Evolutionary conservation across 1,284 basidiomycete species (phyloP).

Genomic region (Caloboletus firmus): DNA sequence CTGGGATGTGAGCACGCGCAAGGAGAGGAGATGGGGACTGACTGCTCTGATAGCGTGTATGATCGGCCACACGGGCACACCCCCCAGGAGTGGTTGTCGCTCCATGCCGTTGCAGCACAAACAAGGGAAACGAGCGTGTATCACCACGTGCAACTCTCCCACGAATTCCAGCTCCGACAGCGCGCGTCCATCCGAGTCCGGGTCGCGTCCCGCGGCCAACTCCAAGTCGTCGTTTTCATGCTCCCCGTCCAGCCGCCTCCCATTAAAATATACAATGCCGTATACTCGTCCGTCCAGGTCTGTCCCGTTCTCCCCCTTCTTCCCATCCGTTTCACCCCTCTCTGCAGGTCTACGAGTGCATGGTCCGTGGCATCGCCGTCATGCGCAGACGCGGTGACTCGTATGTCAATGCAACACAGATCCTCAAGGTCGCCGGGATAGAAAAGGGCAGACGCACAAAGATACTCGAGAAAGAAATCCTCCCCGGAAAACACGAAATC

Average conservation of each 20-base stretch:
- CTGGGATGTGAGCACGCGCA: not conserved
- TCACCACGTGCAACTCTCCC: slow-evolving; percentile 6
- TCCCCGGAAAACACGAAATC: slow-evolving; percentile 96
- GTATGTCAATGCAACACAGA: slow-evolving; percentile 97
- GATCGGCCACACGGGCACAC: slow-evolving; percentile 68
- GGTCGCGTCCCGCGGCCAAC: slow-evolving; percentile 26
- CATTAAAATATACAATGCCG: slow-evolving; percentile 86
- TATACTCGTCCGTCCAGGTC: slow-evolving; percentile 84
- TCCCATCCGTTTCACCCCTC: slow-evolving; percentile 26
- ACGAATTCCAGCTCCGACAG: slow-evolving; percentile 31
- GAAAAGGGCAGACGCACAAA: slow-evolving; percentile 97
- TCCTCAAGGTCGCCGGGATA: slow-evolving; percentile 97
- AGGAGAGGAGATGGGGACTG: slow-evolving; percentile 16
- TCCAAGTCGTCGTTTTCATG: slow-evolving; percentile 21
- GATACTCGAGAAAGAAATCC: slow-evolving; percentile 97
- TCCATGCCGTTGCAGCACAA: no score
- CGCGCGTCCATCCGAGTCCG: slow-evolving; percentile 29
- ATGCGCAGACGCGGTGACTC: slow-evolving; percentile 96
- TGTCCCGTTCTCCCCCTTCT: slow-evolving; percentile 12
- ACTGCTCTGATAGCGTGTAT: slow-evolving; percentile 69
- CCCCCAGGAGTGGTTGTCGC: slow-evolving; percentile 39
- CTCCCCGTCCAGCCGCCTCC: slow-evolving; percentile 50
- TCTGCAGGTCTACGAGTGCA: slow-evolving; percentile 86
- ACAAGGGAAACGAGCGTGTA: no score
- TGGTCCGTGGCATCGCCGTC: slow-evolving; percentile 97